Evolutionary conservation across 2,329 filamentous ascomycete genomes (phyloP), one percentile per base, ranked within the genome.

Genomic region (Exophiala alcalophila): DNA sequence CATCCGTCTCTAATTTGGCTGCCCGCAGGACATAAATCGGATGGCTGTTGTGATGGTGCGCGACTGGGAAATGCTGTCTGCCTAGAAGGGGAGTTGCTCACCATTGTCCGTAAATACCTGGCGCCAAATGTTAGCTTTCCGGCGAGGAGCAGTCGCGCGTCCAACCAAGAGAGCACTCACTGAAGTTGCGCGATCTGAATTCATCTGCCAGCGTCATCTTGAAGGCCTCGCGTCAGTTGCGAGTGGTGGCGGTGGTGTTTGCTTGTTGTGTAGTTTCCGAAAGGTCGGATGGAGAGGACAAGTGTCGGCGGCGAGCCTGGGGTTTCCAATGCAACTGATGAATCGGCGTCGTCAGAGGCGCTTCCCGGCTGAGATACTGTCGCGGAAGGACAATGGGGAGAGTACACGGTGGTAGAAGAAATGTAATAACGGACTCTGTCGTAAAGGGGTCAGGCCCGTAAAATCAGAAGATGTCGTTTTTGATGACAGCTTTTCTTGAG

Each of bases 41-140:
- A n/a, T n/a, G n/a, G n/a, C n/a, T n/a, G n/a, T n/a, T n/a, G n/a
- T n/a, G n/a, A n/a, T n/a, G n/a, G n/a, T n/a, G n/a, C n/a, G n/a
- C n/a, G n/a, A n/a, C n/a, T n/a, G n/a, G n/a, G n/a, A n/a, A n/a
- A n/a, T n/a, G n/a, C n/a, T n/a, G n/a, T n/a, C n/a, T n/a, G n/a
- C n/a, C n/a, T n/a, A n/a, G n/a, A n/a, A n/a, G n/a, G n/a, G n/a
- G n/a, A n/a, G n/a, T n/a, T 49, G 30, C 74, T 66, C 60, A 82
- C 78, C 79, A 83, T 79, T 82, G 79, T 57, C 77, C 79, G 62
- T 82, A 83, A 63, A 83, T 83, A 66, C 78, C 78, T 82, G 50
- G 50, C 58, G 52, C 9, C 26, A 28, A 12, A 11, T 24, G 33
- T 41, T 34, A 38, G 33, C 30, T 26, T 8, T 10, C 18, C 23